Percentiles rank a stretch among this genome's conserved stretches.
Conservation (phyloP, 345 rosid genomes). For the Corchorus capsularis region DNA sequence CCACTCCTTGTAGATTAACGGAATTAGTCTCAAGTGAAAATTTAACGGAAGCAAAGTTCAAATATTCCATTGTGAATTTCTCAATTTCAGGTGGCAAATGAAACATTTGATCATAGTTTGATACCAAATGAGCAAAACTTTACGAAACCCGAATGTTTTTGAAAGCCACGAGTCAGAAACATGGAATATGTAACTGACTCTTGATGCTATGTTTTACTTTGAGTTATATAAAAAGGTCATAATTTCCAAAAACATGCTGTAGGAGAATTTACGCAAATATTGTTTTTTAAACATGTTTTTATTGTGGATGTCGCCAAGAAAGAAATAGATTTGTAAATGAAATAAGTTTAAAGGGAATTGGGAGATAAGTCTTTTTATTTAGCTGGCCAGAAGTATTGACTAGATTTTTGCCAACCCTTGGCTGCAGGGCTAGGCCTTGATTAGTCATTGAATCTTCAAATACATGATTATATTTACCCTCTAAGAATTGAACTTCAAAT, state of each 20-base stretch:
- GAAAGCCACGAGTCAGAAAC: neutral
- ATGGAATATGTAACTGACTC: neutral
- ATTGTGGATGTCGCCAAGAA: neutral
- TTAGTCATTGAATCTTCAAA: constrained; percentile 8
- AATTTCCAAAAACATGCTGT: neutral
- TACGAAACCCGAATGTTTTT: neutral
- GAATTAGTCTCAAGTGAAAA: too few species aligned
- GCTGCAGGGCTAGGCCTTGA: neutral
- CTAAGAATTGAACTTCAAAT: neutral
- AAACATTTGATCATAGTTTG: too few species aligned
- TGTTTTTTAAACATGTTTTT: neutral
- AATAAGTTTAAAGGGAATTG: neutral
- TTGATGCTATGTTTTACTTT: neutral
- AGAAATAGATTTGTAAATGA: neutral
- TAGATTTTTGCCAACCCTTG: neutral
- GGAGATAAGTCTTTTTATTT: neutral
- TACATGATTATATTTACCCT: neutral
- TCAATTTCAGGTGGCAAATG: too few species aligned
- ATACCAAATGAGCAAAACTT: too few species aligned
- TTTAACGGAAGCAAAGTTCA: too few species aligned
- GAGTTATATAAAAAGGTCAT: neutral
- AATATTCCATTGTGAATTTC: too few species aligned
- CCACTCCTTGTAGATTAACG: too few species aligned
- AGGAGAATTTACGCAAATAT: too few species aligned
- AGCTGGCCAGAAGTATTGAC: neutral